Conservation (phyloP, 768 basidiomycete species). For the Mrakia blollopis region DNA sequence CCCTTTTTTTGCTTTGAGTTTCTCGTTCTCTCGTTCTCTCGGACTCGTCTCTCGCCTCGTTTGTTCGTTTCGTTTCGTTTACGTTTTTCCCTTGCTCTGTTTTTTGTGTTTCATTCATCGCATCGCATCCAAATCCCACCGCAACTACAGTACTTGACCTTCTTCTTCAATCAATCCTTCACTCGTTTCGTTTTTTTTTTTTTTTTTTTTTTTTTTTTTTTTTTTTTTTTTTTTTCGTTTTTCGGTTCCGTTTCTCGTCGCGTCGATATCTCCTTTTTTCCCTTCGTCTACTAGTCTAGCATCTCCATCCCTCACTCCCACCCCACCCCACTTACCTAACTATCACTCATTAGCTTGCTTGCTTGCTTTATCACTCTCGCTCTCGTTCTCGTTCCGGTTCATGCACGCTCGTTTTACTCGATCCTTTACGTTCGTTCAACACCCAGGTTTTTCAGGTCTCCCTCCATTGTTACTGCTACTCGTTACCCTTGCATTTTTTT, state of each 20-base stretch:
- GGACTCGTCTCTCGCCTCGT: no score
- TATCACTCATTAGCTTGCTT: neutral
- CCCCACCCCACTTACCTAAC: constrained; percentile 48
- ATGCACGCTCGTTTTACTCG: neutral
- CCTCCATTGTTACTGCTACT: no score
- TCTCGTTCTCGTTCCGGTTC: neutral
- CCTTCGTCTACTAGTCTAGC: neutral
- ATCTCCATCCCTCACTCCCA: neutral
- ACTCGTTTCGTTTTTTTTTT: neutral
- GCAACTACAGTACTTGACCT: no score
- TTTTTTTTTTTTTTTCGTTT: neutral
- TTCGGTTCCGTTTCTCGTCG: neutral
- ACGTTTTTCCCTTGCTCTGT: no score
- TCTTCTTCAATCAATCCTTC: no score
- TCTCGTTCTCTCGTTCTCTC: no score
- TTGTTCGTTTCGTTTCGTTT: no score
- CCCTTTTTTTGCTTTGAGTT: no score
- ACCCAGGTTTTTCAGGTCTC: neutral
- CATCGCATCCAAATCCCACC: no score
- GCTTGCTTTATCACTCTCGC: neutral
- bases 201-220: neutral
- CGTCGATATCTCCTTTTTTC: neutral
- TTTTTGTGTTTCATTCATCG: no score
- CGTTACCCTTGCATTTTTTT: no score
- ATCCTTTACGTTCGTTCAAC: neutral